A percentile compares a stretch with the other conserved stretches of the same genome.
These are phyloP conservation scores for Microcyclosporella mali DNA, from an alignment of 2,329 filamentous ascomycete species.

Conservation along the genomic window DNA sequence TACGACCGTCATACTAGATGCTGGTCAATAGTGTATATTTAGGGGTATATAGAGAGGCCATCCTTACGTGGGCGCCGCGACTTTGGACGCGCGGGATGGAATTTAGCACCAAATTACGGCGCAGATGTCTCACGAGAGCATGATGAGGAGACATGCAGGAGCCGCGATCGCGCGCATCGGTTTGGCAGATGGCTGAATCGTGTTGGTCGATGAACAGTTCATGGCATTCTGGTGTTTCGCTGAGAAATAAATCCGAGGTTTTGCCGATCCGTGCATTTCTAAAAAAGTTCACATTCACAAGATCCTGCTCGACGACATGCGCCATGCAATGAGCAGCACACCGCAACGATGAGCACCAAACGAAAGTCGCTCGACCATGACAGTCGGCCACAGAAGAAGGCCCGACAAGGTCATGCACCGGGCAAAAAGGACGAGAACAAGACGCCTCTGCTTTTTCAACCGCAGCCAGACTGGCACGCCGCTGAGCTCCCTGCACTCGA, in stretches of 20 bases:
- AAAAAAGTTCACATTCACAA: slow-evolving; percentile 2
- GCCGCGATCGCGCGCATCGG: no score
- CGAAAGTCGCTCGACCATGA: slow-evolving; percentile 29
- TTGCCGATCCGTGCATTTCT: not conserved
- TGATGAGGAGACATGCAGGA: slow-evolving; percentile 3
- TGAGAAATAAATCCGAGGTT: no score
- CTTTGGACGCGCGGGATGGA: not conserved
- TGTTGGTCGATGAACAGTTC: no score
- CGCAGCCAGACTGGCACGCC: slow-evolving; percentile 63
- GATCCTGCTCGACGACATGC: no score
- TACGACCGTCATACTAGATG: slow-evolving; percentile 50
- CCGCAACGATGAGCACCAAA: slow-evolving; percentile 31
- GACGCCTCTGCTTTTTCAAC: slow-evolving; percentile 40
- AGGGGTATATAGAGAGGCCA: no score
- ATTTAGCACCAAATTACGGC: not conserved
- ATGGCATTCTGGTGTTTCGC: no score
- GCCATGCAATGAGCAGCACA: not conserved
- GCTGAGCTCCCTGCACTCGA: slow-evolving; percentile 51
- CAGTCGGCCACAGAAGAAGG: slow-evolving; percentile 25
- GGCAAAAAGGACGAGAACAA: slow-evolving; percentile 13
- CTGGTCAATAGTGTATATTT: not conserved
- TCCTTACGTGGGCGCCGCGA: slow-evolving; percentile 13
- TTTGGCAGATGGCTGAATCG: no score
- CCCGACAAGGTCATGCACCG: slow-evolving; percentile 18
- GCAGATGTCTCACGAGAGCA: slow-evolving; percentile 4